Base-by-base conservation (phyloP, 2,329 filamentous ascomycete species). In the Harringtonia aguacate region DNA sequence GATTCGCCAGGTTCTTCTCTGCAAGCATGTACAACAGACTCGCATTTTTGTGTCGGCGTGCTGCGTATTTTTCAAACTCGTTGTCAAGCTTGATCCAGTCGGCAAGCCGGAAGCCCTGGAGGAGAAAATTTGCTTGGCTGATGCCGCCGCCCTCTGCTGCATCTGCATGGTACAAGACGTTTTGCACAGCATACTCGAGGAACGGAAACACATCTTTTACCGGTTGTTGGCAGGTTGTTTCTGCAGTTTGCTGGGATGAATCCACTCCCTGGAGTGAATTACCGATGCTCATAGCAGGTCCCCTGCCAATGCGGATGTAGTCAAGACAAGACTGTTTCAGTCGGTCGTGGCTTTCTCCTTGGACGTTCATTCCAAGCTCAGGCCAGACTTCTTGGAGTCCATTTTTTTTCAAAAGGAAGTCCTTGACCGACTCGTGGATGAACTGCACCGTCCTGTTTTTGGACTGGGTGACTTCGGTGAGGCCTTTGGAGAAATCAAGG, bases 391-490 rank as follows among this genome's bases (percentile, higher is more conserved):
- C 42, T 0, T 39, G 9, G 0, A 66, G 47, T 0, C 65, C 63
- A 0, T 52, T 46, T 2, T 62, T 60, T 8, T 61, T 61, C 3
- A 70, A 20, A 0, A 75, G 56, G 37, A 68, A 73, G 10, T 73
- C 69, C 1, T 61, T 53, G 0, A 74, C 68, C 0, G 70, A 71
- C 48, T 73, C 67, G 33, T 75, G 70, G 6, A 75, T 73, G 52
- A 75, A 77, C 46, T 76, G 72, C 1, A 75, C 66, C 0, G 50
- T 65, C 0, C 53, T 50, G 15, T 17, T 29, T 13, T 56, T 50
- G 0, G 55, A 51, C 14, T 53, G 61, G 0, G 62, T 66, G 1
- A 66, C 48, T 43, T 75, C 70, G 0, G 63, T 66, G 9, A 77
- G 57, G 0, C 74, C 73, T 50, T 75, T 77, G 0, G 73, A 77